Conservation (phyloP, 2,329 filamentous ascomycete species). For the Epichloe amarillans region DNA sequence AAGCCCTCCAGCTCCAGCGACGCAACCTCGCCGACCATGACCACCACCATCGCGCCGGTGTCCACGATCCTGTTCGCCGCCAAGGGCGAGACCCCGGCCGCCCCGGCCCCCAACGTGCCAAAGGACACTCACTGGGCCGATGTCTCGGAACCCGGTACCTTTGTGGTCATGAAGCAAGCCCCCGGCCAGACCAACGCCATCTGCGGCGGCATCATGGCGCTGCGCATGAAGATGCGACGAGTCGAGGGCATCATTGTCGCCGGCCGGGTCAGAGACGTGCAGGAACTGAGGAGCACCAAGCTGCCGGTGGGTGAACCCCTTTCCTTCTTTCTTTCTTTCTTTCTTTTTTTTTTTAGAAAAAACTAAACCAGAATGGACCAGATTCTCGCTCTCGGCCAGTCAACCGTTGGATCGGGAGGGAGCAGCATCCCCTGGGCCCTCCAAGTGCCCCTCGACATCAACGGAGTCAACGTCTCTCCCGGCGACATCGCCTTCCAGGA, state of each 20-base stretch:
- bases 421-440: slow-evolving; percentile 43
- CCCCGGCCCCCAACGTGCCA: slow-evolving; percentile 35
- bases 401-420: slow-evolving; percentile 43
- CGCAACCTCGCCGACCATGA: slow-evolving; percentile 24
- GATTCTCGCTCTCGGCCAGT: slow-evolving; percentile 44
- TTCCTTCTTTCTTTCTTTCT: too few relatives aligned
- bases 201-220: slow-evolving; percentile 65
- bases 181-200: slow-evolving; percentile 53
- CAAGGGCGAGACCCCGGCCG: slow-evolving; percentile 31
- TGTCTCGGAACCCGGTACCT: slow-evolving; percentile 41
- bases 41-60: slow-evolving; percentile 42
- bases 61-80: slow-evolving; percentile 51
- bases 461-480: slow-evolving; percentile 28
- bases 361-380: slow-evolving; percentile 10
- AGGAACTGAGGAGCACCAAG: slow-evolving; percentile 39
- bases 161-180: slow-evolving; percentile 56
- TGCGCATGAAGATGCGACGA: slow-evolving; percentile 50
- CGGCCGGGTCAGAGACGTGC: slow-evolving; percentile 54
- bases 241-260: slow-evolving; percentile 51
- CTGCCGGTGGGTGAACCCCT: slow-evolving; percentile 31
- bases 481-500: slow-evolving; percentile 62
- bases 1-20: slow-evolving; percentile 11
- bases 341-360: too few relatives aligned
- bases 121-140: slow-evolving; percentile 56
- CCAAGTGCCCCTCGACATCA: slow-evolving; percentile 29